Base-by-base conservation (phyloP, 2,329 filamentous ascomycete genomes). In the Aspergillus sp. region DNA sequence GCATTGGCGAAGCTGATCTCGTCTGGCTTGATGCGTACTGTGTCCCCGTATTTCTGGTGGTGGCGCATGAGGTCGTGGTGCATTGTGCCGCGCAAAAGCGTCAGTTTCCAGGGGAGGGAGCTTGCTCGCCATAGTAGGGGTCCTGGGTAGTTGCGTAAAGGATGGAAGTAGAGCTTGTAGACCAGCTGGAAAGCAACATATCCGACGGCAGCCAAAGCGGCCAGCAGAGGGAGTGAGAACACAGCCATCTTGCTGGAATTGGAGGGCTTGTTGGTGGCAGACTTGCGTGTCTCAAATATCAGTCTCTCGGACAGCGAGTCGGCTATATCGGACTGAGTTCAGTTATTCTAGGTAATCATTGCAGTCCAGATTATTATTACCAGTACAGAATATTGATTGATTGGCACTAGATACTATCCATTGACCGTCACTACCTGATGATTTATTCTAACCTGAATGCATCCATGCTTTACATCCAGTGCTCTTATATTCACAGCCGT, bases 1-100 rank as follows among this genome's bases (percentile, higher is more conserved):
- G 63, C 61, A 47, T 70, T 64, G 44, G 62, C 62, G 61, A 76
- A 74, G 56, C 68, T 66, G 11, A 77, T 63, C 56, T 75, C 69
- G 14, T 70, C 67, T 0, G 72, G 73, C 2, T 67, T 64, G 11
- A 76, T 61, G 6, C 72, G 69, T 4, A 77, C 63, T 2, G 70
- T 55, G 9, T 64, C 62, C 8, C 73, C 72, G 50, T 76, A 73
- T 44, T 62, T 56, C 15, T 63, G 52, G 48, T 74, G 72, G 7
- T 44, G 17, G 11, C 27, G 31, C 33, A 40, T 35, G 0, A 45
- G 31, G 31, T 47, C 27, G 6, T 39, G 52, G 17, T 54, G 52
- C 31, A 35, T 47, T n/a, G 41, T 46, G 1, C 52, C 52, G 3
- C 43, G 27, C 6, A 54, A 14, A 0, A 54, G 27, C 9, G 41